Evolutionary conservation across 495 filamentous ascomycete species (phyloP), one percentile per base, ranked within the genome.

Genomic region (Hypoxylon trugodes): DNA sequence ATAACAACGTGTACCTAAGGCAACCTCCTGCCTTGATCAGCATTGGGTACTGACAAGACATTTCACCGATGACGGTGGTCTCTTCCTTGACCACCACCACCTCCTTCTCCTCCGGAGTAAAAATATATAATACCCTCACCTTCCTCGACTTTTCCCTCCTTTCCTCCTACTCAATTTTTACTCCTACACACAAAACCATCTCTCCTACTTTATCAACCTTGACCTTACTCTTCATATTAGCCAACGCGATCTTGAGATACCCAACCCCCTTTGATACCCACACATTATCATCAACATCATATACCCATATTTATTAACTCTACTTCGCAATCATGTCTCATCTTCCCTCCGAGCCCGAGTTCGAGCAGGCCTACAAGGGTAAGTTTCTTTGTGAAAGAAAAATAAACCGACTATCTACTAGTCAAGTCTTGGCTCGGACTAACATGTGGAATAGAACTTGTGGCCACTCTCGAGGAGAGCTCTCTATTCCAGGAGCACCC

Each of bases 351-450:
- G 95, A 98, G 84, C 94, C 95, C 73, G 95, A 98, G 82, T 98
- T 98, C 82, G 88, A 97, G 87, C 95, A 98, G 84, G 95, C 95
- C 65, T 96, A 96, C 85, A 92, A 95, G 79, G 93, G 93, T 97
- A 81, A 74, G 75, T 61, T n/a, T n/a, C n/a, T n/a, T n/a, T n/a
- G n/a, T n/a, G n/a, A n/a, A n/a, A n/a, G n/a, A n/a, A n/a, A 35
- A 41, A 12, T 2, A 4, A 42, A 38, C 18, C 36, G 16, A 4
- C 12, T 21, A 19, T 12, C n/a, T 2, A 26, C 40, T 42, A 6
- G 10, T 38, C n/a, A n/a, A 16, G 26, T 12, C 37, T 43, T 22
- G 21, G 41, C 28, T 4, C 50, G 12, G 50, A 52, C 26, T 59
- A 28, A 65, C 55, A 33, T 26, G 42, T 7, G 15, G 37, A 8